Evolutionary conservation across 805 yeast genomes (phyloP), one percentile per base, ranked within the genome.

Genomic region (Komagataella ulmi): DNA sequence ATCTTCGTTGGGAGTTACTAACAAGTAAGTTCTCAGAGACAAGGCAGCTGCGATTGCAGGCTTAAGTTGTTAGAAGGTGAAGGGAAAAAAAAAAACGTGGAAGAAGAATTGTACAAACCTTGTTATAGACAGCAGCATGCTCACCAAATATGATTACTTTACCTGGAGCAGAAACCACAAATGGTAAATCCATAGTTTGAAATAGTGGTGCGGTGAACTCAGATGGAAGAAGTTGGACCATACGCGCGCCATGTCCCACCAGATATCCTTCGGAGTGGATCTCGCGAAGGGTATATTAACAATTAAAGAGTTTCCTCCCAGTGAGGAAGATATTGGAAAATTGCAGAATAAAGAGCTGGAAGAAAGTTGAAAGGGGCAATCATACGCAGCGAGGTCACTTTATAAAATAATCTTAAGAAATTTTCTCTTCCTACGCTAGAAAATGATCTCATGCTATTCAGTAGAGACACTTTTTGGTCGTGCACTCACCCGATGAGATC

Each of bases 31-130:
- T 59, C 97, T 76, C 53, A 93, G 70, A 6, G 93, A 83, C 7
- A 91, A 76, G 3, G 97, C 93, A 0, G 98, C 97, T 1, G 99
- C 98, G 50, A 93, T 86, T 10, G 97, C 98, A 1, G 97, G 97
- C 70, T 82, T 49, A 2, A 17, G 40, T 49, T n/a, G 17, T 19
- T 51, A 43, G 43, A 46, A 46, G 21, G n/a, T 12, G 36, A 30
- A 10, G 18, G 8, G 43, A 40, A 24, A 44, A 18, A 18, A 18
- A 18, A 7, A 17, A 19, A 19, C 5, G 18, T 10, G 19, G 18
- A 36, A 21, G 24, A 23, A 30, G 14, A 30, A 30, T 14, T 30
- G 40, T 8, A 65, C 73, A 46, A 59, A 73, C 77, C 61, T 81
- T 86, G 48, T 86, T 83, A 63, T 86, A 87, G 0, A 93, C 99